Evolutionary conservation across 176 grass and related monocot genomes (phyloP).

Genomic region (Hordeum vulgare): MorexV3_pseudomolecules_assembly NC_058519.1:93322805-93323304

Average conservation of each 20-base stretch:
- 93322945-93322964: slow-evolving; percentile 29
- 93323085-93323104: slow-evolving; percentile 45
- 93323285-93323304: neutral
- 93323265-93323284: too few species aligned
- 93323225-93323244: neutral
- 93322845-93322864: neutral
- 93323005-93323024: slow-evolving; percentile 38
- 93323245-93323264: too few species aligned
- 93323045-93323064: slow-evolving; percentile 35
- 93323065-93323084: slow-evolving; percentile 44
- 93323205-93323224: slow-evolving; percentile 43
- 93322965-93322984: slow-evolving; percentile 34
- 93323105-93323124: slow-evolving; percentile 34
- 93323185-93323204: slow-evolving; percentile 35
- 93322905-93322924: too few species aligned
- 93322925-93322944: slow-evolving; percentile 12
- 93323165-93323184: slow-evolving; percentile 43
- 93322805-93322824: neutral
- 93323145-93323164: slow-evolving; percentile 51
- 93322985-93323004: slow-evolving; percentile 47
- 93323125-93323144: slow-evolving; percentile 59
- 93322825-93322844: neutral
- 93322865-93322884: neutral
- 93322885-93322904: too few species aligned
- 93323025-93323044: slow-evolving; percentile 44